Base-by-base conservation (phyloP, 2,329 filamentous ascomycete species). In the Fusarium denticulatum region DNA sequence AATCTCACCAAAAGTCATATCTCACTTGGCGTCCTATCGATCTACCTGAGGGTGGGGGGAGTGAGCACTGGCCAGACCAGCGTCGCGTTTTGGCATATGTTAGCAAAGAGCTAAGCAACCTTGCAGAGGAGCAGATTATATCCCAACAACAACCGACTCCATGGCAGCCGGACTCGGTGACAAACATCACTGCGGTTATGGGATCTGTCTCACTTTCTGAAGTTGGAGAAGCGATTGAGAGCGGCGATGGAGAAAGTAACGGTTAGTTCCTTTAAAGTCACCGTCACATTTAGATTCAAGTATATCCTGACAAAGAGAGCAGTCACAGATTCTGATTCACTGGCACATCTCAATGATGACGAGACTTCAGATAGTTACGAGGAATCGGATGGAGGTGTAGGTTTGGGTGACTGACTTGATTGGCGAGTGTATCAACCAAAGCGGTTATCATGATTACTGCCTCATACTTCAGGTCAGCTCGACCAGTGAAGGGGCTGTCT, bases 1-100 rank as follows among this genome's bases (percentile, higher is more conserved):
- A 78, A n/a, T 81, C 81, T 0, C 84, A 86, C 55, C 75, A 82
- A 32, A 86, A 84, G 50, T 71, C 82, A 1, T 86, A 82, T 42
- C 55, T 79, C 9, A 83, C 82, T 42, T 87, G 85, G 85, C 81
- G 83, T 9, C 77, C 15, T 2, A 57, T 75, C 8, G 34, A 60
- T 4, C 55, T 77, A 7, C 69, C 69, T 3, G 15, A 32, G 16
- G 71, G 71, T 2, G 1, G 22, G 2, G 20, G 63, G 0, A 64
- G 71, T 10, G 22, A 40, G n/a, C 40, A 55, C 6, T 76, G 56
- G 26, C 6, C 30, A 6, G 62, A 76, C 15, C 72, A 75, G 26
- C 67, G 64, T 16, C 34, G 22, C 15, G 46, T 64, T 20, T 30
- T 76, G 10, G 60, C 22, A 28, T 46, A 24, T 15, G 18, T 76